phyloP scores from a whole-genome alignment of 1,139 yeast genomes.

The Protomyces inundatus region DNA sequence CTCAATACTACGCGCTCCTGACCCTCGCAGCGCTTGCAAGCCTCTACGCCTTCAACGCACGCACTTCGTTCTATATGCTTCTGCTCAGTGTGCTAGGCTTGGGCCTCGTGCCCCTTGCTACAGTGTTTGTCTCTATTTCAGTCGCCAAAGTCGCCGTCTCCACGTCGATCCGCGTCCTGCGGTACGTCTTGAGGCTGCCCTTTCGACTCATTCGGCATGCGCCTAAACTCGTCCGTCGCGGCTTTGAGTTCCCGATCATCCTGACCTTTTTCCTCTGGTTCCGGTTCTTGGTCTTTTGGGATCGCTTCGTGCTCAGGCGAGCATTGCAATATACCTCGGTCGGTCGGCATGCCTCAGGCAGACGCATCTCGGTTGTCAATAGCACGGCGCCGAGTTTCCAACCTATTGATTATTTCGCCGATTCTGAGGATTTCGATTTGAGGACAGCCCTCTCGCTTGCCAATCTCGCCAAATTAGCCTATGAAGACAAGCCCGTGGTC shows the following conservation, averaged over 20 bases:
- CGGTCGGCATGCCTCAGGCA: slow-evolving; percentile 14
- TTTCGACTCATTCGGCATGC: slow-evolving; percentile 9
- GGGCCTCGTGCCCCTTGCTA: neutral
- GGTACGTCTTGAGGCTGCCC: slow-evolving; percentile 2
- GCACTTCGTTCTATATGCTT: neutral
- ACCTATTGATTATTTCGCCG: neutral
- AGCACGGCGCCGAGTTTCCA: slow-evolving; percentile 13
- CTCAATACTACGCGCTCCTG: neutral
- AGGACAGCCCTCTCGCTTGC: slow-evolving; percentile 14
- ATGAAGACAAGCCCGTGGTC: slow-evolving; percentile 17
- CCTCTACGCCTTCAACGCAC: neutral
- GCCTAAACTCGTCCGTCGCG: neutral
- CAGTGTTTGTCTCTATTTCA: slow-evolving; percentile 9
- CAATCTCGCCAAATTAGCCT: slow-evolving; percentile 16
- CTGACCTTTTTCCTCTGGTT: slow-evolving; percentile 16
- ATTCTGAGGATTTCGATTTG: neutral
- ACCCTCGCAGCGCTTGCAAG: neutral
- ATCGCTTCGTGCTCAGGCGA: slow-evolving; percentile 5
- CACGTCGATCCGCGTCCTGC: neutral
- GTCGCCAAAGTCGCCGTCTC: slow-evolving; percentile 4
- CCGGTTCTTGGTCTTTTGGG: slow-evolving; percentile 12
- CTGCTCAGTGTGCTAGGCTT: neutral
- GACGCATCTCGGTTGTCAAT: slow-evolving; percentile 16
- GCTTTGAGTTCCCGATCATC: slow-evolving; percentile 17
- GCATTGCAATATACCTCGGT: slow-evolving; percentile 7